These are phyloP conservation scores for Mycena olivaceomarginata DNA, from an alignment of 768 basidiomycete species.

Conservation along the genomic window DNA sequence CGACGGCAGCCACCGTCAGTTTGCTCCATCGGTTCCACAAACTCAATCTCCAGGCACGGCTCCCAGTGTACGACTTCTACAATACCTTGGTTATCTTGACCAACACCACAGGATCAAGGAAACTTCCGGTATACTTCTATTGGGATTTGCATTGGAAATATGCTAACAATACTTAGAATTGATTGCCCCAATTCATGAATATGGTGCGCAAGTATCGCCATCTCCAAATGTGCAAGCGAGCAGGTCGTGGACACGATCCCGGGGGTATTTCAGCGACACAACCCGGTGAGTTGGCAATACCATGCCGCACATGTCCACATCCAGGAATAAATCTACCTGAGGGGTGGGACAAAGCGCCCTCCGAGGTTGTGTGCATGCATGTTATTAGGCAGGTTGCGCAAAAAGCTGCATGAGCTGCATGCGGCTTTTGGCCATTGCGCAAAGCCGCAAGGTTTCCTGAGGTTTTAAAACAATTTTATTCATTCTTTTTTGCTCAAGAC, in stretches of 20 bases:
- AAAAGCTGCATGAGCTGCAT: too few species aligned
- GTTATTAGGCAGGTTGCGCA: too few species aligned
- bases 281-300: conserved; percentile 23
- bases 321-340: conserved; percentile 30
- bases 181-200: background rate
- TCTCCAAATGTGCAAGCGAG: background rate
- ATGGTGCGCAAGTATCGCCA: background rate
- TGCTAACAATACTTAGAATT: background rate
- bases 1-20: background rate
- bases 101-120: background rate
- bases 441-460: too few species aligned
- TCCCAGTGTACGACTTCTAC: background rate
- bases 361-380: background rate
- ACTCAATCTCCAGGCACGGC: background rate
- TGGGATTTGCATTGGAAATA: background rate
- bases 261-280: background rate
- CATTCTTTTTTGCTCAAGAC: too few species aligned
- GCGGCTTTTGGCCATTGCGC: too few species aligned
- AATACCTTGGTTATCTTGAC: background rate
- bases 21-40: background rate
- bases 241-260: background rate
- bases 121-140: background rate
- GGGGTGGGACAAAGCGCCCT: conserved; percentile 4
- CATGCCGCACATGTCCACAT: conserved; percentile 23
- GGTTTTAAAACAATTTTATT: too few species aligned